Base-by-base conservation (phyloP, 345 rosid genomes). In the Sonneratia alba region DNA sequence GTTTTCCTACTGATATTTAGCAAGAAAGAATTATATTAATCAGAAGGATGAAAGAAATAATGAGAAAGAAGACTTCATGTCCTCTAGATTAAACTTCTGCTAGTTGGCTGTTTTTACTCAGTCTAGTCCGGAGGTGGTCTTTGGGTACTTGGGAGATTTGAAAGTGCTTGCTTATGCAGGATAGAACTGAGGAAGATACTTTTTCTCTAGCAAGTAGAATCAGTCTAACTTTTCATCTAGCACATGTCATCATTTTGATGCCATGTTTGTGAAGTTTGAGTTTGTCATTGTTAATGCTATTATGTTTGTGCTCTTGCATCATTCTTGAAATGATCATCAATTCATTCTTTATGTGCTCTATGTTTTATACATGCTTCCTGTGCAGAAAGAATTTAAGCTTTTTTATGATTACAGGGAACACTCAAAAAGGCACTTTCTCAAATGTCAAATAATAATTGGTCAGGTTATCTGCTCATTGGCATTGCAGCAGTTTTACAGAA, bases 401-500 rank as follows among this genome's bases (percentile, higher is more conserved):
- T 22, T 51, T 37, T 32, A 63, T 63, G 53, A 61, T 72, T 78
- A 49, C 82, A 94, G 98, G 86, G 68, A 74, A 80, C 71, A 21
- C 85, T 91, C 77, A 85, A 80, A n/a, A 87, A 84, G 64, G 75
- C 91, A 48, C 84, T 91, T 74, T 80, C 77, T 67, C 69, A 70
- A 69, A 82, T 82, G 84, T 78, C 82, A 24, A 79, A 80, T 70
- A 75, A 64, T 76, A 81, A 67, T 67, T 94, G 97, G 96, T 79
- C 92, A 45, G 79, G 80, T 69, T 75, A 87, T 73, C 82, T 91
- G 79, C 82, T 83, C 75, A 77, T 73, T 24, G 98, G 98, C 71
- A 77, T 91, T 77, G 86, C 85, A 24, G 88, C 89, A 70, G 86
- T 94, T 76, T 81, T 94, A 74, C 98, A 91, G 71, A 94, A 88